Percentiles rank a stretch among this genome's conserved stretches.
Conservation (phyloP, 106 monocot genomes). For the Platanthera zijinensis region DNA sequence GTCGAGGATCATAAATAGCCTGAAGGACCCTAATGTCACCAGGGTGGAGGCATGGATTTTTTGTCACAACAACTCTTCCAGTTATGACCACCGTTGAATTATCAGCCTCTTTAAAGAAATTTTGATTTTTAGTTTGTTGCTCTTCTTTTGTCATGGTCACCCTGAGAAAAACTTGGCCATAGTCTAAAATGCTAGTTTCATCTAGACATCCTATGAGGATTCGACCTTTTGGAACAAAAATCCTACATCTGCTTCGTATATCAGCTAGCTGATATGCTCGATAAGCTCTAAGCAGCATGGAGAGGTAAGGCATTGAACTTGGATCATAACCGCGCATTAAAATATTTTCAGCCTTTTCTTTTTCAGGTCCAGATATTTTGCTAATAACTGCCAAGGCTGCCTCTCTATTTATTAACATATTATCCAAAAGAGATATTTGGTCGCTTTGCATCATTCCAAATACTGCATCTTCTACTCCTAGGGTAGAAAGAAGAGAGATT, state of each 20-base stretch:
- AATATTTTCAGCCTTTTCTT: conserved; percentile 47
- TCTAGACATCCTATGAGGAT: conserved; percentile 84
- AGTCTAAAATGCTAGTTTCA: conserved; percentile 58
- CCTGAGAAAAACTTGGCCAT: conserved; percentile 77
- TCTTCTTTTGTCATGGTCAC: conserved; percentile 69
- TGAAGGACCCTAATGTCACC: conserved; percentile 87
- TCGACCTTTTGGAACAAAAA: conserved; percentile 85
- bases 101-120: conserved; percentile 38
- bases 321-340: conserved; percentile 68
- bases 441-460: conserved; percentile 58
- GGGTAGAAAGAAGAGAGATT: conserved; percentile 69
- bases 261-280: conserved; percentile 58
- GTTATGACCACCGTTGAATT: conserved; percentile 45
- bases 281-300: conserved; percentile 70
- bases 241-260: conserved; percentile 59
- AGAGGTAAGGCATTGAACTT: conserved; percentile 63
- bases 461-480: conserved; percentile 56
- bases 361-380: conserved; percentile 40
- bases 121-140: conserved; percentile 21
- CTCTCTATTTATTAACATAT: conserved; percentile 50
- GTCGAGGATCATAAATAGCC: conserved; percentile 47
- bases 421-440: conserved; percentile 31
- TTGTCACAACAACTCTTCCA: conserved; percentile 78
- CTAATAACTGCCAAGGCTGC: conserved; percentile 48
- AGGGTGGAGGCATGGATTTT: conserved; percentile 95